These are phyloP conservation scores for Fusarium anthophilum DNA, from an alignment of 2,329 filamentous ascomycete genomes.

Conservation along the genomic window DNA sequence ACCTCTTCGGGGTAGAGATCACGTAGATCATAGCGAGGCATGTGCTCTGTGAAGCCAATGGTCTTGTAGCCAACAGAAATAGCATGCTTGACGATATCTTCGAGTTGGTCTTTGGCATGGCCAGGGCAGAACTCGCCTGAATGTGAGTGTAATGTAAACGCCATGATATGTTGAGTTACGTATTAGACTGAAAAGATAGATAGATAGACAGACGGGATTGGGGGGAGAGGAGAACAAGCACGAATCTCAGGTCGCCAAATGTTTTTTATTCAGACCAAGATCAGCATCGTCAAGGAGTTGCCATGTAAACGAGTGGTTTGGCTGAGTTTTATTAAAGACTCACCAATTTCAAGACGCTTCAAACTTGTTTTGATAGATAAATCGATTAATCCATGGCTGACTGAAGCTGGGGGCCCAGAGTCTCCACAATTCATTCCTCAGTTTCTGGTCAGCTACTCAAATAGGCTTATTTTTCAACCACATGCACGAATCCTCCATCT, in stretches of 20 bases:
- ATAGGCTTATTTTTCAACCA: background rate
- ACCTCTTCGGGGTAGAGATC: constrained; percentile 96
- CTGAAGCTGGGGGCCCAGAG: background rate
- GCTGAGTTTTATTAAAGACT: constrained; percentile 13
- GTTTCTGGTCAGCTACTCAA: background rate
- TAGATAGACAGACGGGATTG: background rate
- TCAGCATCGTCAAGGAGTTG: background rate
- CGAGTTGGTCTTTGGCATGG: constrained; percentile 86
- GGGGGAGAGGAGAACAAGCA: background rate
- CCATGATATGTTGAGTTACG: constrained; percentile 66
- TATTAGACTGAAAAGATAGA: background rate
- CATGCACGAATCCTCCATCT: background rate
- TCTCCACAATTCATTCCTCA: constrained; percentile 27
- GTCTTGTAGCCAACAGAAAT: constrained; percentile 81
- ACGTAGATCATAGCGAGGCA: constrained; percentile 76
- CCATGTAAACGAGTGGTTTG: background rate
- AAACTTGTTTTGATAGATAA: constrained; percentile 9
- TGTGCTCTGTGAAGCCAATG: constrained; percentile 93
- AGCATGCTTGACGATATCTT: constrained; percentile 83
- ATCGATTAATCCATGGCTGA: background rate
- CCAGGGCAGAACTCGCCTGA: constrained; percentile 95
- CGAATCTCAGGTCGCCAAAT: background rate
- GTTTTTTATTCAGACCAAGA: background rate
- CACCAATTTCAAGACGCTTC: constrained; percentile 3
- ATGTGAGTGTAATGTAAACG: constrained; percentile 97